Conservation (phyloP, 2,329 filamentous ascomycete species). For the Fusarium concolor region DNA sequence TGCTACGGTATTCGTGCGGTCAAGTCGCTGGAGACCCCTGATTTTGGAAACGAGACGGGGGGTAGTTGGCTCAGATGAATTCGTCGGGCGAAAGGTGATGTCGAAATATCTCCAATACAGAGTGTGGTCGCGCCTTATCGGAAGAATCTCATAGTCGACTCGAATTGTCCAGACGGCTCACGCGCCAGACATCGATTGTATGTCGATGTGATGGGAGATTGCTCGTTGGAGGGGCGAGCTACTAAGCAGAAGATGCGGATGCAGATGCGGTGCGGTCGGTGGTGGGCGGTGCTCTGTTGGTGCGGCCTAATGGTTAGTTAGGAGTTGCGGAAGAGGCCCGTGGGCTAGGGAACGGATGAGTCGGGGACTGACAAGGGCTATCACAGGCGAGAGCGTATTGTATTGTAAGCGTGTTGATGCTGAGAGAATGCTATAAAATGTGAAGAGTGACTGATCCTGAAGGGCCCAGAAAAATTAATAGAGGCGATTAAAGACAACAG, state of each 20-base stretch:
- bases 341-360: constrained; percentile 36
- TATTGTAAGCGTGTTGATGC: constrained; percentile 13
- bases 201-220: constrained; percentile 42
- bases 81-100: constrained; percentile 22
- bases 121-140: constrained; percentile 42
- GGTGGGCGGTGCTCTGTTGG: constrained; percentile 36
- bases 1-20: constrained; percentile 24
- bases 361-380: constrained; percentile 25
- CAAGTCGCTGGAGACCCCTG: constrained; percentile 42
- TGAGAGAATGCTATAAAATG: background rate
- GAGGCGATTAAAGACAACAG: constrained; percentile 5
- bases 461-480: background rate
- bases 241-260: constrained; percentile 40
- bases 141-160: constrained; percentile 50
- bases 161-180: constrained; percentile 43
- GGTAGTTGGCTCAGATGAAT: constrained; percentile 20
- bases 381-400: constrained; percentile 7
- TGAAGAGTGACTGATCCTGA: background rate
- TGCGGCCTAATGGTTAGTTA: constrained; percentile 34
- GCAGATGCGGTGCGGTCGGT: constrained; percentile 30
- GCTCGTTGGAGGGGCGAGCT: constrained; percentile 44
- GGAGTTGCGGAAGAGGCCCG: constrained; percentile 40
- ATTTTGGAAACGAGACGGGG: constrained; percentile 31
- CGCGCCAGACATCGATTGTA: constrained; percentile 46
- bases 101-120: constrained; percentile 42